Base-by-base conservation (phyloP, 192 early-diverging fungal genomes). In the Rhizophagus clarus region DNA sequence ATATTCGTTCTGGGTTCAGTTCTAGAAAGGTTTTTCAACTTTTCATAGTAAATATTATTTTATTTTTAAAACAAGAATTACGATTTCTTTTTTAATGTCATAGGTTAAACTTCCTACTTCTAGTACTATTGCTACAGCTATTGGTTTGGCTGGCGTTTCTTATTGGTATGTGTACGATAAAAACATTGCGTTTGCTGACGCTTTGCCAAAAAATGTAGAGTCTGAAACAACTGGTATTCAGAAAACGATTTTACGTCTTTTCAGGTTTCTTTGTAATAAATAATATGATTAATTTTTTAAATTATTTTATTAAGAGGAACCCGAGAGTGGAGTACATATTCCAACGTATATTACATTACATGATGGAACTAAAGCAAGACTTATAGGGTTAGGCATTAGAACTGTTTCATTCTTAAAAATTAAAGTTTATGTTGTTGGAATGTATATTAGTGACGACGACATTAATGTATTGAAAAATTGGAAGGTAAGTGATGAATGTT, bases 351-450 rank as follows among this genome's bases (percentile, higher is more conserved):
- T 89, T 42, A 73, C 72, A 11, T 79, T 85, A n/a, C 76, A 84
- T 69, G 81, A 83, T 7, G 88, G 82, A 63, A 82, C 84, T 24
- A 82, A 84, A 28, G 85, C 85, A 15, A 81, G 84, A 31, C 68
- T 90, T 11, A 73, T 90, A 42, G 89, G 89, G 42, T 74, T 89
- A 20, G 89, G 89, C 12, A 86, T 86, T 22, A 82, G 89, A 64
- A 84, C 84, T 76, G 87, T 89, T 40, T 87, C 84, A 15, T 90
- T 90, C 60, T 77, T 90, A 8, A 87, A 85, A 42, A 71, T 90
- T 8, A 87, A 87, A 76, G 89, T 90, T 12, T 90, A 88, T 60
- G 84, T 87, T 1, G 56, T 89, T 5, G 89, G 87, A 24, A 51
- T 90, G 37, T 90, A 90, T 80, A 83, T 84, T 75, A 66, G 81